Evolutionary conservation across 108 stramenopile species (phyloP).

Genomic region (Epithemia pelagica): DNA sequence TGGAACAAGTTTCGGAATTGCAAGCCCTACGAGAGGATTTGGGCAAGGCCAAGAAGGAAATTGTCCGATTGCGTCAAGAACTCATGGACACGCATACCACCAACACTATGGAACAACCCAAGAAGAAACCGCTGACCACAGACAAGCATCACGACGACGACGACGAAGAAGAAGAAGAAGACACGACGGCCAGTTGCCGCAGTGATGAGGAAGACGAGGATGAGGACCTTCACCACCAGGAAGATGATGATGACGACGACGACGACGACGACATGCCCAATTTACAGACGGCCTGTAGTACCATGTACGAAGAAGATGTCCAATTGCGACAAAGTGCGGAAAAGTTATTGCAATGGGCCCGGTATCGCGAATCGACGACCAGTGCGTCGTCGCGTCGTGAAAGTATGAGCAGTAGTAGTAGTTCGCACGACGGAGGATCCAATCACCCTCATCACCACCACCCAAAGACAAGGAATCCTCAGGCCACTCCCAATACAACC

Average conservation of each 20-base stretch:
- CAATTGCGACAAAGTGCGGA: slow-evolving; percentile 29
- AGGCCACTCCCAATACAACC: too few species aligned
- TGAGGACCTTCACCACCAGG: slow-evolving; percentile 2
- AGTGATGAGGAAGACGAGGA: slow-evolving; percentile 4
- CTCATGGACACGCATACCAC: slow-evolving; percentile 7
- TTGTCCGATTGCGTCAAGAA: slow-evolving; percentile 20
- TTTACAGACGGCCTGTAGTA: slow-evolving; percentile 9
- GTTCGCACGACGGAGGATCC: too few species aligned
- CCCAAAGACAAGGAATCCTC: too few species aligned
- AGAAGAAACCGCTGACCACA: not conserved
- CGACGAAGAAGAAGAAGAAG: too few species aligned
- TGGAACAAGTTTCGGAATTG: slow-evolving; percentile 40
- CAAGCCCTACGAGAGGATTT: slow-evolving; percentile 22
- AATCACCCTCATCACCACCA: too few species aligned
- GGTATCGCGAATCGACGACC: slow-evolving; percentile 19
- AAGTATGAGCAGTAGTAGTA: too few species aligned
- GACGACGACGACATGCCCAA: slow-evolving; percentile 11
- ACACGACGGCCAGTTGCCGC: not conserved
- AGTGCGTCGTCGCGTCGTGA: too few species aligned
- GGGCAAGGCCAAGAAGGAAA: slow-evolving; percentile 26
- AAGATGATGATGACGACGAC: slow-evolving; percentile 10
- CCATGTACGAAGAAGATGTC: slow-evolving; percentile 3
- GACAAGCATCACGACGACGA: not conserved
- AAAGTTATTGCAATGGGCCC: slow-evolving; percentile 39
- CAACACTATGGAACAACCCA: not conserved